These are phyloP conservation scores for Alternaria tenuissima DNA, from an alignment of 2,329 filamentous ascomycete species.

Conservation along the genomic window DNA sequence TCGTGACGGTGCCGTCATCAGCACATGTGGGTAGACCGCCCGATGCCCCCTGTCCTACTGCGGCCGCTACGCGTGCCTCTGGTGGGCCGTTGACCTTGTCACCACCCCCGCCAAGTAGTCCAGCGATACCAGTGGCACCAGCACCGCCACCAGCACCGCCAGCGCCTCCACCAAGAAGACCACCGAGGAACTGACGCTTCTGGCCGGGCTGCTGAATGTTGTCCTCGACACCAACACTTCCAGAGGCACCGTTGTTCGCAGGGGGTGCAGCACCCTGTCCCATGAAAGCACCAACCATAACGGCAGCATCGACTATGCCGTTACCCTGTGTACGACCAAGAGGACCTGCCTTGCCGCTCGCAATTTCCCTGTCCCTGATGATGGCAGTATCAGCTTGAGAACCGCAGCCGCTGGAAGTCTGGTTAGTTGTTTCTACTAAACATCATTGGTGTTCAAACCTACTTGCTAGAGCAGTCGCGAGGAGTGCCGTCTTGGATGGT, in stretches of 20 bases:
- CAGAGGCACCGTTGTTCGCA: conserved; percentile 42
- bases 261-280: conserved; percentile 37
- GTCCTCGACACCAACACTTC: conserved; percentile 45
- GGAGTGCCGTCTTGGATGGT: conserved; percentile 71
- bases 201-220: conserved; percentile 31
- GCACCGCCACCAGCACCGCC: conserved; percentile 30
- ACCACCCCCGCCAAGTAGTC: conserved; percentile 52
- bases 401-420: conserved; percentile 59
- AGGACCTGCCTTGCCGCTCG: conserved; percentile 61
- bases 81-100: conserved; percentile 57
- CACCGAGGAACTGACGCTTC: conserved; percentile 46
- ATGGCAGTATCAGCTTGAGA: conserved; percentile 74
- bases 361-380: conserved; percentile 69
- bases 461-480: conserved; percentile 67
- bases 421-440: conserved; percentile 20
- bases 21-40: conserved; percentile 67
- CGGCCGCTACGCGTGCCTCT: conserved; percentile 64
- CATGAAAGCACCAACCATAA: conserved; percentile 70
- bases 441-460: conserved; percentile 3
- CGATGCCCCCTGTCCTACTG: conserved; percentile 62
- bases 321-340: conserved; percentile 70
- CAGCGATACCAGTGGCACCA: conserved; percentile 42
- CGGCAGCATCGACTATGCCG: conserved; percentile 66
- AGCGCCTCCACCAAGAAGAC: conserved; percentile 45
- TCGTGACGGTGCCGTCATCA: conserved; percentile 67